Evolutionary conservation across 2,329 filamentous ascomycete species (phyloP).

Genomic region (Colletotrichum australisinense): DNA sequence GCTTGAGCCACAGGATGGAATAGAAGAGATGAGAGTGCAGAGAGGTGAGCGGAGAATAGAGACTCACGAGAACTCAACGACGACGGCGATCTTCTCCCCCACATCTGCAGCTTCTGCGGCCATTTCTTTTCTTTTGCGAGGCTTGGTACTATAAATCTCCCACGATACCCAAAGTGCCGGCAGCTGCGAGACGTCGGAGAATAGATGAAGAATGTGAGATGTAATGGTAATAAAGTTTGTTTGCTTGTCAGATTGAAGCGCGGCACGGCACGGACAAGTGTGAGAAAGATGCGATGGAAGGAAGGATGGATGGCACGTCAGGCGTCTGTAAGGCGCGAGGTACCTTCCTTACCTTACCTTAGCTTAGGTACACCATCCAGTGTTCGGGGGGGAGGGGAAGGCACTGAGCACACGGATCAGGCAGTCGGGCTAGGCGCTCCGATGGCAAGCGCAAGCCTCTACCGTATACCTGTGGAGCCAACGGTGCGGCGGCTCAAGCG

Average conservation of each 20-base stretch:
- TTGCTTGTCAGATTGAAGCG: conserved; percentile 2
- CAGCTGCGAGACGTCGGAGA: conserved; percentile 25
- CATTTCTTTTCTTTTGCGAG: conserved; percentile 24
- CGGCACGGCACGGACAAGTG: conserved; percentile 19
- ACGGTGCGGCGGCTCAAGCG: conserved; percentile 27
- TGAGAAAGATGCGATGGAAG: conserved; percentile 8
- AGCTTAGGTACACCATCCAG: neutral
- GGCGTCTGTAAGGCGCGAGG: neutral
- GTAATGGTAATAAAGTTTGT: conserved; percentile 29
- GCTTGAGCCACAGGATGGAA: neutral
- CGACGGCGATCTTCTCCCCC: conserved; percentile 62
- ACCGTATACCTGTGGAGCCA: conserved; percentile 20
- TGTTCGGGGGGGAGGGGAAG: neutral
- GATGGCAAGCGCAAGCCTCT: neutral
- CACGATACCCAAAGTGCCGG: conserved; percentile 9
- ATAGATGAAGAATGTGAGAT: conserved; percentile 31
- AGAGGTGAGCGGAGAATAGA: neutral
- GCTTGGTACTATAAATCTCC: neutral
- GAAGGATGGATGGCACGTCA: neutral
- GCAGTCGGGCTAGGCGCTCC: neutral
- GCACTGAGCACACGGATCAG: neutral
- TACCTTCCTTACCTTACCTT: neutral
- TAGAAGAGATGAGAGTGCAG: neutral
- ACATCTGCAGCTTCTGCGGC: conserved; percentile 28
- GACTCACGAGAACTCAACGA: conserved; percentile 76